These are phyloP conservation scores for Trametes versicolor DNA, from an alignment of 1,284 basidiomycete genomes.

Conservation along the genomic window DNA sequence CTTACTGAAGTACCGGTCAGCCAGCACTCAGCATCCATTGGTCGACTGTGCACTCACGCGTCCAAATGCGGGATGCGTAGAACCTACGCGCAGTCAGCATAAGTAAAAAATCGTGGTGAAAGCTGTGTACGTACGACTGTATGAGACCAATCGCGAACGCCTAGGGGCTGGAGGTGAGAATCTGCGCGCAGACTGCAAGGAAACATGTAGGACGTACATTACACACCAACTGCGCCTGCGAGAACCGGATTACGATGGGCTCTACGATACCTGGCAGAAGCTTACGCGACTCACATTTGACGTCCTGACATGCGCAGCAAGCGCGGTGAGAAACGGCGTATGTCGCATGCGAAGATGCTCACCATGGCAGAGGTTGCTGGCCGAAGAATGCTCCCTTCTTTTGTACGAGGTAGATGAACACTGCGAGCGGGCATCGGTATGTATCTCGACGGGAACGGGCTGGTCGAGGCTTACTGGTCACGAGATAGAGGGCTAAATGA, in stretches of 20 bases:
- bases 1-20: conserved; percentile 8
- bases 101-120: too few relatives aligned
- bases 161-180: conserved; percentile 1
- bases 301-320: conserved; percentile 10
- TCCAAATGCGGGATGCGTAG: conserved; percentile 32
- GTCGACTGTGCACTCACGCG: conserved; percentile 9
- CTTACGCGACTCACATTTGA: conserved; percentile 12
- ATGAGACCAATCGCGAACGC: conserved; percentile 20
- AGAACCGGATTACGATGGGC: not conserved
- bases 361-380: conserved; percentile 20
- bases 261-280: not conserved
- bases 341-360: not conserved
- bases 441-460: not conserved
- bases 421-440: not conserved
- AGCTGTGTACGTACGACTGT: conserved; percentile 19
- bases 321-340: not conserved
- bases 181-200: too few relatives aligned
- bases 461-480: conserved; percentile 14
- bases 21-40: not conserved
- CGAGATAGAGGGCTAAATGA: conserved; percentile 14
- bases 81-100: conserved; percentile 12
- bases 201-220: conserved; percentile 12
- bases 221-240: conserved; percentile 24
- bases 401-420: conserved; percentile 16
- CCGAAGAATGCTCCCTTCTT: conserved; percentile 13